Evolutionary conservation across 768 basidiomycete genomes (phyloP).

Genomic region (Psilocybe azurescens): DNA sequence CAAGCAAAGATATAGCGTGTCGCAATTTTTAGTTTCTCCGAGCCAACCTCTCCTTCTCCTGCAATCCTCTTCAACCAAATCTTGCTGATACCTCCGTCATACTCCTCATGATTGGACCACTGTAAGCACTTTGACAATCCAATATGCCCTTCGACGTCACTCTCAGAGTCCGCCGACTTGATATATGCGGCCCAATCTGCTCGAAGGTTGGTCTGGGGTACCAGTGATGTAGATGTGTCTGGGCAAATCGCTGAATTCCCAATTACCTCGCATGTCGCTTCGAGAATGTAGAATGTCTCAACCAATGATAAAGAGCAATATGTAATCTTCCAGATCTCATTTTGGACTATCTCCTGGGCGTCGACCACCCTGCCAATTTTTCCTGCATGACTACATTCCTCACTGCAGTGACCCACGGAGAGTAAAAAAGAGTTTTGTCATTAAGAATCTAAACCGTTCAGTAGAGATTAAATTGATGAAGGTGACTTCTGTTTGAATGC

Average conservation of each 20-base stretch:
- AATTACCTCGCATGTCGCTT: conserved; percentile 76
- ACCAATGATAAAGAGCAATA: conserved; percentile 26
- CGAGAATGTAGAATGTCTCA: conserved; percentile 61
- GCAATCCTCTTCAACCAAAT: conserved; percentile 59
- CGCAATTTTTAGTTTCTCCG: conserved; percentile 53
- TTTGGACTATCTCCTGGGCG: conserved; percentile 54
- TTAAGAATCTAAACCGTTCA: conserved; percentile 53
- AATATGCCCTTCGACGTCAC: conserved; percentile 16
- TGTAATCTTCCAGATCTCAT: conserved; percentile 67
- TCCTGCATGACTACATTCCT: conserved; percentile 14
- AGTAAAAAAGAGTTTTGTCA: conserved; percentile 67
- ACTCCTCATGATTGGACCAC: conserved; percentile 79
- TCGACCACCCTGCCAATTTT: conserved; percentile 49
- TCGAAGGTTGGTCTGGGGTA: conserved; percentile 37
- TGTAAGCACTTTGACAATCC: conserved; percentile 48
- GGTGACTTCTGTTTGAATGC: neutral
- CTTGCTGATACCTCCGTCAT: conserved; percentile 67
- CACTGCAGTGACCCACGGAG: conserved; percentile 52
- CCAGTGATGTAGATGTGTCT: neutral
- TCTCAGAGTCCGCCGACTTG: conserved; percentile 15
- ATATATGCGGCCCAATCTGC: conserved; percentile 75
- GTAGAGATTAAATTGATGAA: neutral
- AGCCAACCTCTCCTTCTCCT: conserved; percentile 46
- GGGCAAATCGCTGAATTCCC: conserved; percentile 40
- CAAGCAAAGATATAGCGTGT: conserved; percentile 71